Evolutionary conservation across 78 protist genomes (phyloP).

Genomic region (Dictyostelium capitatum): DNA sequence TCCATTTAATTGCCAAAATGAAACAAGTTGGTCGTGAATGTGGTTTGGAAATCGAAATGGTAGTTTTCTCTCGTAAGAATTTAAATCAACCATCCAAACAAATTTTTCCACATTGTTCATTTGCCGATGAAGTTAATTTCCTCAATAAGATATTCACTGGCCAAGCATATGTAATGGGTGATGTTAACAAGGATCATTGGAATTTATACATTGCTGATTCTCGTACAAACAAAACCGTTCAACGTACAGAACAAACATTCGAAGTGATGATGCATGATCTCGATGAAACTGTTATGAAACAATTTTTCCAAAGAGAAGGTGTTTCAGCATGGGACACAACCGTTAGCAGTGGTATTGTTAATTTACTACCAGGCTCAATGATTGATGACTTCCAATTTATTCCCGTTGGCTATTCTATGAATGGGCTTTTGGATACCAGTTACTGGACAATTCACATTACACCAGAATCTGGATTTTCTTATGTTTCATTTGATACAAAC

Average conservation of each 20-base stretch:
- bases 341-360: slow-evolving; percentile 63
- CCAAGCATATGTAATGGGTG: slow-evolving; percentile 90
- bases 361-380: slow-evolving; percentile 67
- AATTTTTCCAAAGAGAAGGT: slow-evolving; percentile 82
- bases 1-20: slow-evolving; percentile 84
- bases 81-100: slow-evolving; percentile 92
- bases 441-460: slow-evolving; percentile 88
- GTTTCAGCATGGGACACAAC: slow-evolving; percentile 71
- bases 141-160: slow-evolving; percentile 81
- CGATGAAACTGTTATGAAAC: slow-evolving; percentile 81
- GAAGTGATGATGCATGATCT: slow-evolving; percentile 94
- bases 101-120: slow-evolving; percentile 87
- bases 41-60: slow-evolving; percentile 61
- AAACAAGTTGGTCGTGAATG: slow-evolving; percentile 55
- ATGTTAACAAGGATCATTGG: slow-evolving; percentile 92
- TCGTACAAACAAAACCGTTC: slow-evolving; percentile 11
- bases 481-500: slow-evolving; percentile 85
- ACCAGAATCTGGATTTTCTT: slow-evolving; percentile 82
- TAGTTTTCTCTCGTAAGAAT: slow-evolving; percentile 90
- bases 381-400: slow-evolving; percentile 90
- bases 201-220: slow-evolving; percentile 88
- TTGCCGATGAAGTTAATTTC: slow-evolving; percentile 87
- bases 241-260: slow-evolving; percentile 62
- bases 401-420: slow-evolving; percentile 98
- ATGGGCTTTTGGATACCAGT: slow-evolving; percentile 84